phyloP scores from a whole-genome alignment of 2,329 filamentous ascomycete species.

The Penicillium crustosum region DNA sequence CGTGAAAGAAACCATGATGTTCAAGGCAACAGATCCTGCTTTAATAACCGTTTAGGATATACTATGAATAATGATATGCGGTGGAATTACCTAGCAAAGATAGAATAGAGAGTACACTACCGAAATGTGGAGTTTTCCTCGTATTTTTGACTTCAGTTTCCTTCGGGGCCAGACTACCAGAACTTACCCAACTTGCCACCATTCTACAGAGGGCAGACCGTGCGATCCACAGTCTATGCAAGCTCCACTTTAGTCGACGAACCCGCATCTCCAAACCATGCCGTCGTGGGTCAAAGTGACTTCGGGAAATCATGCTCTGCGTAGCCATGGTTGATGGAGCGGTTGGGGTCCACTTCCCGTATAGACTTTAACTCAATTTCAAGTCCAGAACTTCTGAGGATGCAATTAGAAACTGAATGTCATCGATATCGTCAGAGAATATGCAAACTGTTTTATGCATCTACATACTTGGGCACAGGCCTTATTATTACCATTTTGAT shows the following conservation, averaged over 20 bases:
- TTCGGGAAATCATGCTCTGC: background rate
- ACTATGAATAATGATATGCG: background rate
- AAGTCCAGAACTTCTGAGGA: background rate
- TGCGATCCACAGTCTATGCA: too few species aligned
- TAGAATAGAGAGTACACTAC: background rate
- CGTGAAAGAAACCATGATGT: background rate
- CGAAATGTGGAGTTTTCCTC: background rate
- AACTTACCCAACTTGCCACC: too few species aligned
- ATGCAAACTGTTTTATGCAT: background rate
- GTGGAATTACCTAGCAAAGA: background rate
- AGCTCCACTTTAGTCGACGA: too few species aligned
- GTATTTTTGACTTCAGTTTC: conserved; percentile 1
- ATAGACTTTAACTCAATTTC: background rate
- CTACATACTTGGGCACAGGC: background rate
- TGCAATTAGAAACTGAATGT: background rate
- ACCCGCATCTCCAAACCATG: too few species aligned
- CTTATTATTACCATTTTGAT: too few species aligned
- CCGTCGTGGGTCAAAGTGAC: too few species aligned
- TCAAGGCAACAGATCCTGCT: background rate
- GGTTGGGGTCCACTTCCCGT: conserved; percentile 13
- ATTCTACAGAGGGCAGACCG: too few species aligned
- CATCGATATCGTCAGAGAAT: background rate
- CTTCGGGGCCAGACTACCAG: too few species aligned
- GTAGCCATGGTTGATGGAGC: background rate
- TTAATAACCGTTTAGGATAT: background rate